Conservation (phyloP, 2,329 filamentous ascomycete genomes). For the Coniochaeta sp. region DNA sequence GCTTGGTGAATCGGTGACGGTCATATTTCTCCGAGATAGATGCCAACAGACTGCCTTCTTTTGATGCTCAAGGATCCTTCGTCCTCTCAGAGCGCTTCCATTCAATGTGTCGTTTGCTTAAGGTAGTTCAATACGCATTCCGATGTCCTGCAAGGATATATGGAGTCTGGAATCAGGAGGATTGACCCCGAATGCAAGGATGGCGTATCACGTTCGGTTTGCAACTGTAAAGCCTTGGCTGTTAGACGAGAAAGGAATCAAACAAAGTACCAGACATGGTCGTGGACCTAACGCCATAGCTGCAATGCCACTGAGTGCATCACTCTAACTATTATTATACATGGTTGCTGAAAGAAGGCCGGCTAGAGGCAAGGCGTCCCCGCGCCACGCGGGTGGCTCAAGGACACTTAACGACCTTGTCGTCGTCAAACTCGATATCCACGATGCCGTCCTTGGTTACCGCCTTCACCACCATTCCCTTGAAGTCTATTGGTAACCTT, state of each 20-base stretch:
- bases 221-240: neutral
- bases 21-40: neutral
- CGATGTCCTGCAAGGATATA: neutral
- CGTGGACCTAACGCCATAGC: neutral
- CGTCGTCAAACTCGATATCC: constrained; percentile 80
- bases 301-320: neutral
- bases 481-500: constrained; percentile 96
- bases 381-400: constrained; percentile 24
- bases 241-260: neutral
- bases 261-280: neutral
- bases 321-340: neutral
- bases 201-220: neutral
- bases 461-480: constrained; percentile 90
- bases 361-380: neutral
- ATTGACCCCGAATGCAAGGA: neutral
- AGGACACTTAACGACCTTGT: constrained; percentile 59
- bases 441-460: constrained; percentile 89
- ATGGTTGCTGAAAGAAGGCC: neutral
- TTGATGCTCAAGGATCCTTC: neutral
- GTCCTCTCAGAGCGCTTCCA: neutral
- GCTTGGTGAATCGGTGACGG: neutral
- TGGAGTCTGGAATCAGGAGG: neutral
- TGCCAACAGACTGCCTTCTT: neutral
- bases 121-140: no score
- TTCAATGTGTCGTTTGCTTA: neutral